Base-by-base conservation (phyloP, 257 asterid species). In the Fraxinus quadrangulata region DNA sequence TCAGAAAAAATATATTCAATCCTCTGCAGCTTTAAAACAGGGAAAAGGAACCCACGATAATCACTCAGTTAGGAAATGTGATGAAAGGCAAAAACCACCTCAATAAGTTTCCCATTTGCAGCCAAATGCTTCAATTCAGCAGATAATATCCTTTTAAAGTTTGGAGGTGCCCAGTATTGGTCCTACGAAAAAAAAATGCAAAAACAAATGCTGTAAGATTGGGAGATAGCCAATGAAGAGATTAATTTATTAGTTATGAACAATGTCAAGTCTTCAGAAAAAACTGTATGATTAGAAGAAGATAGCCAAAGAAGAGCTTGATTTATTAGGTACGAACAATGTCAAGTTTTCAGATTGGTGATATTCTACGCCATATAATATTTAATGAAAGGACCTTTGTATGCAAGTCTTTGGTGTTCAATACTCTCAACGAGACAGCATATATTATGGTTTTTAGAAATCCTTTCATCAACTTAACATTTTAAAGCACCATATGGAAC, bases 131-230 rank as follows among this genome's bases (percentile, higher is more conserved):
- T 94, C 86, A 92, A 82, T 77, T 94, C 92, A 5, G 92, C 92
- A 61, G 98, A 92, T 85, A 94, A 84, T 82, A 94, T 84, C 86
- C 97, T 87, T 86, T 90, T 92, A 82, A 94, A 94, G 86, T 94
- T 91, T 63, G 96, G 91, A 76, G 98, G 98, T 67, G 97, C 96
- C 97, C 97, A 91, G 79, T 89, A 94, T 82, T 92, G 94, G 78
- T 94, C 97, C 98, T 94, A 81, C 37, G 71, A 39, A 54, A 77
- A 16, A 69, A 51, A 66, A 76, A 16, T 30, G n/a, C 36, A 73
- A 39, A 54, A 77, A 16, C 65, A 54, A 77, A 16, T 56, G 16
- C n/a, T 17, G 1, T 69, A 68, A 77, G 73, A 77, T 73, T 70
- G 78, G 84, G 77, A 78, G 72, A 79, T 8, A 19, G 67, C 49